These are phyloP conservation scores for Antarctomyces pellizariae DNA, from an alignment of 495 filamentous ascomycete genomes.

Conservation along the genomic window DNA sequence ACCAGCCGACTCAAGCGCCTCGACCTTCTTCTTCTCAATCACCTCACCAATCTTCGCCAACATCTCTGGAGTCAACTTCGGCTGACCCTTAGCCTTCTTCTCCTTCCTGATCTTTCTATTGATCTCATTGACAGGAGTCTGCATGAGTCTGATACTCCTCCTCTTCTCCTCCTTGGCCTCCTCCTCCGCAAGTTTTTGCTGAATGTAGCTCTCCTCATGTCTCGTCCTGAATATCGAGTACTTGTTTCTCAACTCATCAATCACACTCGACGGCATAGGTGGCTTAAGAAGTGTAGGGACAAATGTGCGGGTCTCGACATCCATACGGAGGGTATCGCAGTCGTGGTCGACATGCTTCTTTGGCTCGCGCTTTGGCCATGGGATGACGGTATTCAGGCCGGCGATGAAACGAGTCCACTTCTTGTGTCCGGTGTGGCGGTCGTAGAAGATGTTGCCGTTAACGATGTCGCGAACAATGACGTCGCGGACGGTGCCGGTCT, in stretches of 20 bases:
- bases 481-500: constrained; percentile 37
- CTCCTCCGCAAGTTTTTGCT: constrained; percentile 35
- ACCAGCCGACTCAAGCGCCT: constrained; percentile 12
- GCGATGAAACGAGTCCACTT: constrained; percentile 29
- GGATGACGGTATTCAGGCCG: constrained; percentile 39
- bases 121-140: constrained; percentile 19
- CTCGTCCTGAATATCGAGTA: constrained; percentile 65
- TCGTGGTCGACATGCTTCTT: constrained; percentile 26
- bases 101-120: constrained; percentile 17
- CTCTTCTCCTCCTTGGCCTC: constrained; percentile 27
- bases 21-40: constrained; percentile 30
- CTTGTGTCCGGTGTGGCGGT: constrained; percentile 20
- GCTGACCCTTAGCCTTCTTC: constrained; percentile 17
- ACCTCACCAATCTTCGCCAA: constrained; percentile 40
- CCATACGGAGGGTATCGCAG: constrained; percentile 48
- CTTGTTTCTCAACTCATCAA: constrained; percentile 75
- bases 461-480: constrained; percentile 49
- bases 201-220: constrained; percentile 47
- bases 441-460: constrained; percentile 18
- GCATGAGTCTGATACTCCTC: constrained; percentile 15
- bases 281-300: constrained; percentile 44
- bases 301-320: constrained; percentile 54
- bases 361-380: constrained; percentile 38
- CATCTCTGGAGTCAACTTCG: constrained; percentile 29
- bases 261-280: constrained; percentile 55